Percentiles rank a stretch among this genome's conserved stretches.
These are phyloP conservation scores for Gomphus bonarii DNA, from an alignment of 1,284 basidiomycete species.

Conservation along the genomic window DNA sequence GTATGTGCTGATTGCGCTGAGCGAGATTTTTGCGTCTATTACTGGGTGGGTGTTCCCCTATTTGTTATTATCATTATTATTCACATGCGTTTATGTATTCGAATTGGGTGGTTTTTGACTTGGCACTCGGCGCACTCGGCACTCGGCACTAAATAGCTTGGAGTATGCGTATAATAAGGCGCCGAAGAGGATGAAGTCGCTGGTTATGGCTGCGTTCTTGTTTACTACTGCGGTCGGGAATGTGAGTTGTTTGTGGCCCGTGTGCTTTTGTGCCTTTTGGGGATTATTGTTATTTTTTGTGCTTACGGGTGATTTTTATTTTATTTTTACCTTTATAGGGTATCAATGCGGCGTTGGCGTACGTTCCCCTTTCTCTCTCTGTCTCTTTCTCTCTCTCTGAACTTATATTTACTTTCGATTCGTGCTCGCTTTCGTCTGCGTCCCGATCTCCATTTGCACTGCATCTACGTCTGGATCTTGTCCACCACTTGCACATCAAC, in stretches of 20 bases:
- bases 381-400: too few species aligned
- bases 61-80: too few species aligned
- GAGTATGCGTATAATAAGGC: constrained; percentile 90
- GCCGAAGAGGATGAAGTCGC: constrained; percentile 71
- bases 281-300: not conserved
- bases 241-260: not conserved
- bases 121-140: too few species aligned
- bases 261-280: too few species aligned
- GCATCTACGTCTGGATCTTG: too few species aligned
- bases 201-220: constrained; percentile 66
- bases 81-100: not conserved
- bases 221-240: constrained; percentile 58
- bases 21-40: constrained; percentile 79
- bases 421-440: too few species aligned
- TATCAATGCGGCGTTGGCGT: constrained; percentile 52
- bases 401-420: too few species aligned
- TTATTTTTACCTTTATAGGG: constrained; percentile 23
- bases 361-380: not conserved
- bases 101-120: too few species aligned
- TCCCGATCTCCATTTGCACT: too few species aligned
- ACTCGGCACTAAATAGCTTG: constrained; percentile 21
- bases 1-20: constrained; percentile 60
- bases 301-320: not conserved
- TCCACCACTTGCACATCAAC: not conserved
- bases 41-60: constrained; percentile 43